These are phyloP conservation scores for Fraxinus velutina DNA, from an alignment of 305 asterid species.

Conservation along the genomic window DNA sequence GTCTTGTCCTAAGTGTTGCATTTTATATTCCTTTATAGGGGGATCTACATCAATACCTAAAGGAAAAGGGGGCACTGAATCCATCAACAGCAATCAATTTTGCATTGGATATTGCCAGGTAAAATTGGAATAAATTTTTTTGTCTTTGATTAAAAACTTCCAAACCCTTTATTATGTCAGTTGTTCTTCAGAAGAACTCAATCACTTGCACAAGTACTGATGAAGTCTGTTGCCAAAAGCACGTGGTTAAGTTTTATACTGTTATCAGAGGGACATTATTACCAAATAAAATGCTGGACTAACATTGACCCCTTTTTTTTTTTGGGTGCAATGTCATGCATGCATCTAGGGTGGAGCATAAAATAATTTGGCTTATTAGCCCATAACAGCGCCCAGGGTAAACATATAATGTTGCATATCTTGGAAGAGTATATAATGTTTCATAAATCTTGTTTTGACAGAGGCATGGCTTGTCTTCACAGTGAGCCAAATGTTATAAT, in stretches of 20 bases:
- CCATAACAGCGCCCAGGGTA: background rate
- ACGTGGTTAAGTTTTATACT: conserved; percentile 2
- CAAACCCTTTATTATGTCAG: conserved; percentile 1
- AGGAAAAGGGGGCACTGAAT: conserved; percentile 82
- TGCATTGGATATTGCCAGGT: conserved; percentile 96
- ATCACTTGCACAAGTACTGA: conserved; percentile 3
- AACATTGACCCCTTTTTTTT: background rate
- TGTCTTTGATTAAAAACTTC: conserved; percentile 9
- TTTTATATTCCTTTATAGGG: conserved; percentile 48
- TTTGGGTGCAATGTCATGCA: background rate
- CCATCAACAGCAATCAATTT: conserved; percentile 74
- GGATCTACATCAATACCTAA: conserved; percentile 89
- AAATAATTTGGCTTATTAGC: background rate
- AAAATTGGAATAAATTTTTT: conserved; percentile 18
- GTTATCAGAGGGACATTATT: background rate
- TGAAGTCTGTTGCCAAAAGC: background rate
- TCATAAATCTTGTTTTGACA: conserved; percentile 32
- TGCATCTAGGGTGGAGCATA: background rate
- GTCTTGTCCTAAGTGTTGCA: conserved; percentile 5
- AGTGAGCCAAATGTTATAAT: conserved; percentile 90
- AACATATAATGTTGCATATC: background rate
- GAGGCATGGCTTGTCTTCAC: conserved; percentile 99
- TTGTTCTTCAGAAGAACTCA: background rate
- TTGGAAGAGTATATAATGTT: background rate
- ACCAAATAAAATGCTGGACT: background rate